Percentiles rank a stretch among this genome's conserved stretches.
Conservation (phyloP, 2,329 filamentous ascomycete genomes). For the Cladosporium cucumerinum region DNA sequence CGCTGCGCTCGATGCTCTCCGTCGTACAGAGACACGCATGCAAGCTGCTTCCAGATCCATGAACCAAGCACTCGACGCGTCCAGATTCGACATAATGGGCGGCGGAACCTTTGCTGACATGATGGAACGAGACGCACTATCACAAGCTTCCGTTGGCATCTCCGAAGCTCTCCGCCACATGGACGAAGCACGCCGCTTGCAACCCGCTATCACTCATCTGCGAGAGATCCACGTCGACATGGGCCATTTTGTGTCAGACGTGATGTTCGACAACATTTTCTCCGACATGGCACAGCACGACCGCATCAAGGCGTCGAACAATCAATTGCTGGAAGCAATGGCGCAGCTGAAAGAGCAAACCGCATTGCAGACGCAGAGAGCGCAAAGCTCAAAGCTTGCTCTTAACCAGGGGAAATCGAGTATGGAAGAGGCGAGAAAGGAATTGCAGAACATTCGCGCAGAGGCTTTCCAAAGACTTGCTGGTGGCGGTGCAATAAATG, state of each 20-base stretch:
- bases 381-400: slow-evolving; percentile 18
- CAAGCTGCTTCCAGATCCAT: slow-evolving; percentile 38
- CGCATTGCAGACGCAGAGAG: slow-evolving; percentile 21
- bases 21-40: slow-evolving; percentile 40
- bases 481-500: neutral
- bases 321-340: slow-evolving; percentile 24
- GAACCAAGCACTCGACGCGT: slow-evolving; percentile 42
- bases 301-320: slow-evolving; percentile 25
- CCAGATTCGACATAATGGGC: slow-evolving; percentile 49
- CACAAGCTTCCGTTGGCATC: slow-evolving; percentile 8
- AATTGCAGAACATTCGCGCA: slow-evolving; percentile 31
- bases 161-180: slow-evolving; percentile 23
- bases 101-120: slow-evolving; percentile 50
- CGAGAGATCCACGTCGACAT: slow-evolving; percentile 27
- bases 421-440: slow-evolving; percentile 25
- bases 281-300: slow-evolving; percentile 31
- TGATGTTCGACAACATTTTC: slow-evolving; percentile 34
- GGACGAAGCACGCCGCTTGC: slow-evolving; percentile 24
- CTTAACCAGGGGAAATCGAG: slow-evolving; percentile 20
- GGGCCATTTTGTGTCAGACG: slow-evolving; percentile 30
- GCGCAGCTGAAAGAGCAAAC: slow-evolving; percentile 24
- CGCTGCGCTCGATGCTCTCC: slow-evolving; percentile 36
- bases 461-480: slow-evolving; percentile 30
- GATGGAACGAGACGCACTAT: slow-evolving; percentile 53
- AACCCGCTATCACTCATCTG: slow-evolving; percentile 25